Evolutionary conservation across 164 flowering plant species (phyloP).

Genomic region (Berberis vulgaris): DNA sequence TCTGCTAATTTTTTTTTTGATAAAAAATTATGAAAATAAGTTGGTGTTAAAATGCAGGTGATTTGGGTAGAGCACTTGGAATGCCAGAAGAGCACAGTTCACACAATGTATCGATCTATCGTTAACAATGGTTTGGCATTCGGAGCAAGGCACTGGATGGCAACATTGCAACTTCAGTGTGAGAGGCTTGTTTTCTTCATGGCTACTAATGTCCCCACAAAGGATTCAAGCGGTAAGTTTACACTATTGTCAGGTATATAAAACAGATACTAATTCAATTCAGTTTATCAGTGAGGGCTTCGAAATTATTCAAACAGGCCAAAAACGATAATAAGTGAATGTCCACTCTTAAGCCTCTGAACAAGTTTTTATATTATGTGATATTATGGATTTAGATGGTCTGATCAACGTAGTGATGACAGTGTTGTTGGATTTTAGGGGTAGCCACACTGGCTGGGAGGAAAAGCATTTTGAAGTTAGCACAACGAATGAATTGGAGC

Average conservation of each 20-base stretch:
- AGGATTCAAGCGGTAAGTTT: conserved; percentile 75
- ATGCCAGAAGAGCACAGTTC: conserved; percentile 61
- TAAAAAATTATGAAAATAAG: not conserved
- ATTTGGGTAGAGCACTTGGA: conserved; percentile 92
- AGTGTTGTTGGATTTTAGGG: conserved; percentile 27
- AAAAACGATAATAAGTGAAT: too few species aligned
- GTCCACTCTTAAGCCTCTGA: too few species aligned
- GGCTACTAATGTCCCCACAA: conserved; percentile 98
- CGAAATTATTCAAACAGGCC: too few species aligned
- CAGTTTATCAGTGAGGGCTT: too few species aligned
- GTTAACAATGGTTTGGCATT: conserved; percentile 86
- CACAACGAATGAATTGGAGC: conserved; percentile 79
- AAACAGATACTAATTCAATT: too few species aligned
- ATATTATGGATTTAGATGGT: not conserved
- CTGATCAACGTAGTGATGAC: not conserved
- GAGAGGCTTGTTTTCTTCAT: conserved; percentile 79
- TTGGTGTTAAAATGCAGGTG: conserved; percentile 36
- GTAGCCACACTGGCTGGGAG: conserved; percentile 87
- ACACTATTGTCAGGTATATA: too few species aligned
- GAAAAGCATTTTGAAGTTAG: conserved; percentile 77
- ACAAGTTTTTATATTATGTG: not conserved
- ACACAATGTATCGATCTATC: conserved; percentile 56
- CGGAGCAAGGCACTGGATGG: conserved; percentile 91
- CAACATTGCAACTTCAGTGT: conserved; percentile 80
- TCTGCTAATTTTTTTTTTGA: too few species aligned